Percentiles rank a stretch among this genome's conserved stretches.
Evolutionary conservation across 2,329 filamentous ascomycete species (phyloP).

Genomic region (Venturia effusa): DNA sequence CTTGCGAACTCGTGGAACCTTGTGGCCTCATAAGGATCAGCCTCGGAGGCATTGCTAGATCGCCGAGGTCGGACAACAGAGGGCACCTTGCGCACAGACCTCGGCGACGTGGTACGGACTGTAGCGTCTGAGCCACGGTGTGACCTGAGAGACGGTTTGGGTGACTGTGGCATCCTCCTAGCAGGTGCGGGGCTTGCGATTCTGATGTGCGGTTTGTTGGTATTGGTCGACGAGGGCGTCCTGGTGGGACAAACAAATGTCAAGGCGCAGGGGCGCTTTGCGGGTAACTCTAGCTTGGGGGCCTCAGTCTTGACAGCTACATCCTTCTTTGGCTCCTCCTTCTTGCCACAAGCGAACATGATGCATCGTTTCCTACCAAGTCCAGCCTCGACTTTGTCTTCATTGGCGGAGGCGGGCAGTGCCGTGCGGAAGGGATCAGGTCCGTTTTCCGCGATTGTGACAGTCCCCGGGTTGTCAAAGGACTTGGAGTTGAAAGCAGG

Average conservation of each 20-base stretch:
- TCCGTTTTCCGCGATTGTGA: slow-evolving; percentile 26
- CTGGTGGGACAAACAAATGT: slow-evolving; percentile 63
- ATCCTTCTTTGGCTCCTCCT: slow-evolving; percentile 16
- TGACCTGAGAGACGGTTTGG: slow-evolving; percentile 20
- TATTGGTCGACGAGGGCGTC: slow-evolving; percentile 19
- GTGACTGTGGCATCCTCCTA: slow-evolving; percentile 19
- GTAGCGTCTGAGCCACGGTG: slow-evolving; percentile 42
- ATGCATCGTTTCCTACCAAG: slow-evolving; percentile 78
- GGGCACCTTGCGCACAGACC: slow-evolving; percentile 28
- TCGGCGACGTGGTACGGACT: slow-evolving; percentile 37
- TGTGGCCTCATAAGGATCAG: slow-evolving; percentile 42
- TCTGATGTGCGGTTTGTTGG: slow-evolving; percentile 20
- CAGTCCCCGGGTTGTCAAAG: slow-evolving; percentile 22
- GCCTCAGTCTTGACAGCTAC: slow-evolving; percentile 15
- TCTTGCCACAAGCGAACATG: slow-evolving; percentile 67
- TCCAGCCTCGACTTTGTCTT: slow-evolving; percentile 50
- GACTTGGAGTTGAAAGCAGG: slow-evolving; percentile 28
- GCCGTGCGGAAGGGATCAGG: slow-evolving; percentile 20
- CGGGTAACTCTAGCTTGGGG: slow-evolving; percentile 22
- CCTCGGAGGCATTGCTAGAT: slow-evolving; percentile 27
- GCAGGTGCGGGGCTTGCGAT: slow-evolving; percentile 28
- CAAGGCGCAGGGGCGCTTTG: slow-evolving; percentile 51
- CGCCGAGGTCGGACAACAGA: slow-evolving; percentile 23
- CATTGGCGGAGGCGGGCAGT: slow-evolving; percentile 26
- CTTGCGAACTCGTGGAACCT: slow-evolving; percentile 87